Percentiles rank a stretch among this genome's conserved stretches.
These are phyloP conservation scores for Penicillium subrubescens DNA, from an alignment of 495 filamentous ascomycete species.

Conservation along the genomic window DNA sequence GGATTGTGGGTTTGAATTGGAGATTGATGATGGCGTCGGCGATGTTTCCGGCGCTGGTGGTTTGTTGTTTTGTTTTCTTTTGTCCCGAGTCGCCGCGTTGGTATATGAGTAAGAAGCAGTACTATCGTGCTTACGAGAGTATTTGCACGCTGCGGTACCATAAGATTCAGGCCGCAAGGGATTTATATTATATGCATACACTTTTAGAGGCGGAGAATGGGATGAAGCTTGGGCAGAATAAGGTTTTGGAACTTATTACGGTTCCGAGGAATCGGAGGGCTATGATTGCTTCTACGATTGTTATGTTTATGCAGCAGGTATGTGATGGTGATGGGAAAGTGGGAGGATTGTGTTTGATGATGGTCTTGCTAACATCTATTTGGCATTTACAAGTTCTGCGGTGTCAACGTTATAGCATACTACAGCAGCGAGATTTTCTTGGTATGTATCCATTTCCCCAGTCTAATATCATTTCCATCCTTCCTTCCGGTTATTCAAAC, in stretches of 20 bases:
- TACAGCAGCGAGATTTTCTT: conserved; percentile 57
- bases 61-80: conserved; percentile 68
- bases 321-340: conserved; percentile 6
- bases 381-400: conserved; percentile 50
- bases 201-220: conserved; percentile 67
- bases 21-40: conserved; percentile 83
- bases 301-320: conserved; percentile 89
- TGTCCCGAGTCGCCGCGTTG: conserved; percentile 79
- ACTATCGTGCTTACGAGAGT: conserved; percentile 65
- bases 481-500: neutral
- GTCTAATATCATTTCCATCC: neutral
- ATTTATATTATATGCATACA: conserved; percentile 79
- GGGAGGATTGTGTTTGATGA: neutral
- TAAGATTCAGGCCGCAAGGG: conserved; percentile 77
- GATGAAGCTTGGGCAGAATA: conserved; percentile 61
- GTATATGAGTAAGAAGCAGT: conserved; percentile 72
- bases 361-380: conserved; percentile 20
- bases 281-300: conserved; percentile 69
- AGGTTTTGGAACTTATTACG: conserved; percentile 68
- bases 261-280: conserved; percentile 80
- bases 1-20: conserved; percentile 74
- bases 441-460: conserved; percentile 7
- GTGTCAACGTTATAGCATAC: conserved; percentile 65
- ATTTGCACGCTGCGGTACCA: conserved; percentile 67
- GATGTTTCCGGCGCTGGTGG: conserved; percentile 70